Conservation (phyloP, 371 early-diverging fungal species). For the Amoeboradix gromovi region DNA sequence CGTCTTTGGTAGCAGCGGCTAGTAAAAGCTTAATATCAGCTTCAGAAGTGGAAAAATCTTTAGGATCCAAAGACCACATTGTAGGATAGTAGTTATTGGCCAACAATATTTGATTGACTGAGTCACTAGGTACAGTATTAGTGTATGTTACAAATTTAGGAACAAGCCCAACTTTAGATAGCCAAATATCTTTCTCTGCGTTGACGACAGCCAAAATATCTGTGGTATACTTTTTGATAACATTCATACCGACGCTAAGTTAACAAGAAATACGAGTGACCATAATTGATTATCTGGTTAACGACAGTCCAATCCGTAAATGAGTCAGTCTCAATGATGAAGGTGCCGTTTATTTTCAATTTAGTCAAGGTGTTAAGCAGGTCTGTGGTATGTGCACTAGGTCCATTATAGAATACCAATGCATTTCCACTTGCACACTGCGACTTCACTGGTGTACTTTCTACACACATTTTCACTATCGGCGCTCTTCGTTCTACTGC, state of each 20-base stretch:
- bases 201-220: not conserved
- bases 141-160: not conserved
- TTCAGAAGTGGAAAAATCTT: not conserved
- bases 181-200: not conserved
- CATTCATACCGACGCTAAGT: not conserved
- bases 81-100: not conserved
- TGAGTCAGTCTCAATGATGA: not conserved
- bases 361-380: not conserved
- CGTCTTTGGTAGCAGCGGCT: not conserved
- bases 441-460: not conserved
- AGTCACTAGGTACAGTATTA: not conserved
- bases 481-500: not conserved
- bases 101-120: not conserved
- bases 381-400: not conserved
- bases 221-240: not conserved
- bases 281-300: not conserved
- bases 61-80: not conserved
- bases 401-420: not conserved
- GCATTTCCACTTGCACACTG: not conserved
- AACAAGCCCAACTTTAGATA: not conserved
- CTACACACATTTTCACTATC: not conserved
- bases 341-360: not conserved
- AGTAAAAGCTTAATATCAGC: not conserved
- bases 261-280: not conserved
- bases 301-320: not conserved